Conservation (phyloP, 2,329 filamentous ascomycete genomes). For the Chrysosphaeria jannelii region DNA sequence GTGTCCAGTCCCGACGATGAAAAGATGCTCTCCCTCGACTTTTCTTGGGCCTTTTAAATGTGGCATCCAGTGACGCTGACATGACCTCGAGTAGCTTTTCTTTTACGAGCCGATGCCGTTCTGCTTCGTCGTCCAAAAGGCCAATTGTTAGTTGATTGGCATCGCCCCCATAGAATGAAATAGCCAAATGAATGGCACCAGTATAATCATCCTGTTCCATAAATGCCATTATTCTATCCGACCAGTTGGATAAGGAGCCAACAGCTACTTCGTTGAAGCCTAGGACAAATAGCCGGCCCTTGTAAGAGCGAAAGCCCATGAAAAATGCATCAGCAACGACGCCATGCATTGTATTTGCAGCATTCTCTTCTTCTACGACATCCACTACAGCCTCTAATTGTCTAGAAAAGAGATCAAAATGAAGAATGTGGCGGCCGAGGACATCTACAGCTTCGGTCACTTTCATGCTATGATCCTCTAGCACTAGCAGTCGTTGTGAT, state of each 20-base stretch:
- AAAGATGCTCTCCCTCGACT: too few relatives aligned
- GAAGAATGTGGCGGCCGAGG: slow-evolving; percentile 73
- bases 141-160: slow-evolving; percentile 88
- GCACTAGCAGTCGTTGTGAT: slow-evolving; percentile 69
- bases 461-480: slow-evolving; percentile 59
- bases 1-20: too few relatives aligned
- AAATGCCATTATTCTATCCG: slow-evolving; percentile 66
- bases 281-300: slow-evolving; percentile 69
- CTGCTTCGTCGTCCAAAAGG: slow-evolving; percentile 49
- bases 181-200: slow-evolving; percentile 66
- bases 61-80: slow-evolving; percentile 67
- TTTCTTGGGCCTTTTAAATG: slow-evolving; percentile 36
- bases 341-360: slow-evolving; percentile 79
- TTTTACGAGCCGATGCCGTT: slow-evolving; percentile 54
- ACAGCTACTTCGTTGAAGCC: slow-evolving; percentile 87
- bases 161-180: slow-evolving; percentile 58
- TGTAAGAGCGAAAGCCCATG: slow-evolving; percentile 93
- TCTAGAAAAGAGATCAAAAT: slow-evolving; percentile 64
- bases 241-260: slow-evolving; percentile 86
- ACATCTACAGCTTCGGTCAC: slow-evolving; percentile 90
- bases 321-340: slow-evolving; percentile 93
- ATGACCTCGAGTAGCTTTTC: slow-evolving; percentile 88
- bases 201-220: slow-evolving; percentile 97
- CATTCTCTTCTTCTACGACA: slow-evolving; percentile 62
- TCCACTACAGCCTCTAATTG: slow-evolving; percentile 69